phyloP scores from a whole-genome alignment of 1,139 yeast genomes.

The Yamadazyma triangularis region DNA sequence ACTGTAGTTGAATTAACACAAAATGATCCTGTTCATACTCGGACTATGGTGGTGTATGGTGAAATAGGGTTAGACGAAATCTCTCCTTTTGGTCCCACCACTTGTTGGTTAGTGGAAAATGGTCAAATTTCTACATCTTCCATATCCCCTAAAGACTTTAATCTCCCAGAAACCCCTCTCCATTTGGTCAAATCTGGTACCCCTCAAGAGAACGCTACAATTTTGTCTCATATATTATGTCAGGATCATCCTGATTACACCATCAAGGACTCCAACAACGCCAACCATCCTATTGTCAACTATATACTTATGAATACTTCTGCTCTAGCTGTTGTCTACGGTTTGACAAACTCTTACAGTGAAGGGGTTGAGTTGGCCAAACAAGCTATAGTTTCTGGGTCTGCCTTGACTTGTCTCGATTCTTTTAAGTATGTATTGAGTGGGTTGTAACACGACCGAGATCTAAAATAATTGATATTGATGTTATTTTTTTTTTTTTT shows the following conservation, averaged over 20 bases:
- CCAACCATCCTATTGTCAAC: constrained; percentile 67
- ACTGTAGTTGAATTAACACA: constrained; percentile 58
- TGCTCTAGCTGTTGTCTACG: constrained; percentile 78
- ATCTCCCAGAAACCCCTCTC: constrained; percentile 69
- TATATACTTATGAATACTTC: constrained; percentile 85
- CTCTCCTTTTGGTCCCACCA: constrained; percentile 79
- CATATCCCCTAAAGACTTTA: constrained; percentile 69
- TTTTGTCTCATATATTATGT: constrained; percentile 52
- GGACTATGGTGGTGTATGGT: constrained; percentile 89
- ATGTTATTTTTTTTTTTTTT: no score
- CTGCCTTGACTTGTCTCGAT: constrained; percentile 57
- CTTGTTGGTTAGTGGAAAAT: constrained; percentile 68
- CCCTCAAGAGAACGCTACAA: constrained; percentile 74
- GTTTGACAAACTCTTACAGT: constrained; percentile 62
- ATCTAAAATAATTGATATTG: no score
- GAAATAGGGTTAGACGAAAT: constrained; percentile 88
- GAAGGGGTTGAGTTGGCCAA: constrained; percentile 76
- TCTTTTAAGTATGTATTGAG: constrained; percentile 43
- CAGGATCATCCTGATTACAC: constrained; percentile 46
- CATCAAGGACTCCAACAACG: constrained; percentile 19
- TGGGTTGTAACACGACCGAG: constrained; percentile 1
- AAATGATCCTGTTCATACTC: constrained; percentile 41
- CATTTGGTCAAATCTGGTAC: constrained; percentile 75
- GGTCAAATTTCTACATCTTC: constrained; percentile 30
- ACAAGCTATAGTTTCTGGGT: constrained; percentile 60